Evolutionary conservation across 345 rosid genomes (phyloP), one percentile per base, ranked within the genome.

Genomic region (Reutealis trisperma): DNA sequence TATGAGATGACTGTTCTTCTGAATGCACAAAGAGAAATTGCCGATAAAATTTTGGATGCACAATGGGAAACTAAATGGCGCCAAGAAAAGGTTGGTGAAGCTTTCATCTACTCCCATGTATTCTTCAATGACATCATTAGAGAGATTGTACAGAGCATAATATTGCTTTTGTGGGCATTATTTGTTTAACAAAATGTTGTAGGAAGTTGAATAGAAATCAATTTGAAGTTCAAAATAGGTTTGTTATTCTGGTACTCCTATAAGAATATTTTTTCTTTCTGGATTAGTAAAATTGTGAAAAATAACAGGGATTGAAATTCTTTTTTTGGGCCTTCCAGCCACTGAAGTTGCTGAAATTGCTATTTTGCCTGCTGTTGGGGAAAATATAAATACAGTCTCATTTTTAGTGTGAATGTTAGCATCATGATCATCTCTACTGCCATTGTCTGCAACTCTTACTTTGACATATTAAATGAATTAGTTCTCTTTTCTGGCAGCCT

Each of bases 41-140:
- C 97, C 27, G 89, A 91, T 59, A 90, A 86, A 79, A 85, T 94
- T 59, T 83, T 94, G 89, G 97, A 94, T 87, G 82, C 89, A 58
- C 97, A 90, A 59, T 94, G 97, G 98, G 92, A 93, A 86, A 83
- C 84, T 63, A 91, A 91, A 80, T 94, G 98, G 97, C 94, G 92
- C 62, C 93, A 93, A 78, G 95, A 90, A 80, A 94, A 91, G 98
- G 97, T 92, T 63, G 71, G 81, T 74, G 45, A 54, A 47, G 42
- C 63, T 82, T 75, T 27, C 57, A 59, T 71, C 42, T 64, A 22
- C 22, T 44, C n/a, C 58, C 11, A 0, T 9, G 3, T 18, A 3
- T 24, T 54, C 59, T 54, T 54, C 19, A 15, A 51, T 25, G 24
- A 9, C 13, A 24, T n/a, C 18, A 5, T 32, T 49, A 22, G 14